phyloP scores from a whole-genome alignment of 2,329 filamentous ascomycete genomes.

The Cladosporium sp. region DNA sequence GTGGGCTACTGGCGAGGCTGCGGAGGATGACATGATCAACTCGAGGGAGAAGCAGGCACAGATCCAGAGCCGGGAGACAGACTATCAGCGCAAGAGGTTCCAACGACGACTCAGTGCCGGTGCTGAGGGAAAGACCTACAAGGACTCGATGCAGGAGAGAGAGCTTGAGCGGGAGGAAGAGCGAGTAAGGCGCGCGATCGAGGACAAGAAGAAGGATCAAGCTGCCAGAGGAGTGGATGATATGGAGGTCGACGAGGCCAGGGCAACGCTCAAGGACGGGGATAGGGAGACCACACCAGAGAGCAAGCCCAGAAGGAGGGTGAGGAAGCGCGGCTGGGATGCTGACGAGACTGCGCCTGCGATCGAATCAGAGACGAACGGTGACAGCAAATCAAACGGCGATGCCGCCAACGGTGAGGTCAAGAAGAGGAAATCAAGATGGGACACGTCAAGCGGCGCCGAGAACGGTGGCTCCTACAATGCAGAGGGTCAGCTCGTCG shows the following conservation, averaged over 20 bases:
- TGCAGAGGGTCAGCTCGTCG: constrained; percentile 16
- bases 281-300: constrained; percentile 26
- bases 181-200: constrained; percentile 73
- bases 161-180: constrained; percentile 94
- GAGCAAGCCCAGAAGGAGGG: constrained; percentile 66
- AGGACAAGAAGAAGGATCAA: constrained; percentile 65
- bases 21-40: constrained; percentile 86
- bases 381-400: constrained; percentile 33
- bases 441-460: constrained; percentile 65
- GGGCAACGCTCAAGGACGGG: constrained; percentile 68
- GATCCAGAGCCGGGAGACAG: constrained; percentile 88
- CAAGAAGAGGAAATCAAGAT: constrained; percentile 83
- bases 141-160: constrained; percentile 83
- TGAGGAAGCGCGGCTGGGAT: constrained; percentile 47
- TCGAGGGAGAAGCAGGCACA: constrained; percentile 84
- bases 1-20: constrained; percentile 81
- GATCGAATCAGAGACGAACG: constrained; percentile 63
- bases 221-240: constrained; percentile 67
- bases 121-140: constrained; percentile 74
- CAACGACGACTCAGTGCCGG: constrained; percentile 74
- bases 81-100: constrained; percentile 95
- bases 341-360: constrained; percentile 45
- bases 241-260: constrained; percentile 59
- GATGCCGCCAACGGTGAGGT: constrained; percentile 50
- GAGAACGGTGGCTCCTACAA: constrained; percentile 43